Base-by-base conservation (phyloP, 2,329 filamentous ascomycete species). In the Diaporthe humulicola region DNA sequence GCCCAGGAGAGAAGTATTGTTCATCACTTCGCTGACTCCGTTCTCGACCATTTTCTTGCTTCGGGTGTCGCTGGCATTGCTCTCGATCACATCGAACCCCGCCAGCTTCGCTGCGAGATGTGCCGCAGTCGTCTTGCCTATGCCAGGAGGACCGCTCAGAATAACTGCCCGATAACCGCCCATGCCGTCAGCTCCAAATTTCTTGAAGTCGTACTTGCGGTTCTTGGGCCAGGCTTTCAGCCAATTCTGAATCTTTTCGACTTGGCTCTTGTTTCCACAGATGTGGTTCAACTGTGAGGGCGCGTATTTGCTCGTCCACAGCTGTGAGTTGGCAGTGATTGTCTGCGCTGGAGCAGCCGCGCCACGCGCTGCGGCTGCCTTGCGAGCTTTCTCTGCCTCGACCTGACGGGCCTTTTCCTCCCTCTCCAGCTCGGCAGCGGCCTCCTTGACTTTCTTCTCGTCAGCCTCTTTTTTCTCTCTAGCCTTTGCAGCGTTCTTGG, bases 261-360 rank as follows among this genome's bases (percentile, higher is more conserved):
- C 96, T 40, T 93, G 91, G 1, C 86, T 88, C 83, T 98, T 98
- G 85, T 99, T 99, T 77, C 97, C 97, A 82, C 96, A 98, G 64
- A 99, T 98, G 81, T 98, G 96, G 74, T 86, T 93, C 57, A 97
- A 87, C 72, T 93, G 90, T 1, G 93, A 94, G 3, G 97, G 97
- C 0, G 97, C 97, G 84, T 99, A 98, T 80, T 98, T 98, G 58
- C 93, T 94, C 2, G 97, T 99, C 93, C 97, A 98, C 2, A 99
- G 88, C 78, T 94, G 92, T 75, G 91, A 89, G 91, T 88, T 50
- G 87, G 82, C 71, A 83, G 80, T 74, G 33, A 80, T 81, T 25
- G 60, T 19, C 0, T 87, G 80, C n/a, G 85, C 78, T 40, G 88
- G 80, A 19, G 82, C 79, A 60, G 85, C 80, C 5, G 85, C 81